phyloP scores from a whole-genome alignment of 139 green algal genomes.

The Zygnema circumcarinatum region DNA sequence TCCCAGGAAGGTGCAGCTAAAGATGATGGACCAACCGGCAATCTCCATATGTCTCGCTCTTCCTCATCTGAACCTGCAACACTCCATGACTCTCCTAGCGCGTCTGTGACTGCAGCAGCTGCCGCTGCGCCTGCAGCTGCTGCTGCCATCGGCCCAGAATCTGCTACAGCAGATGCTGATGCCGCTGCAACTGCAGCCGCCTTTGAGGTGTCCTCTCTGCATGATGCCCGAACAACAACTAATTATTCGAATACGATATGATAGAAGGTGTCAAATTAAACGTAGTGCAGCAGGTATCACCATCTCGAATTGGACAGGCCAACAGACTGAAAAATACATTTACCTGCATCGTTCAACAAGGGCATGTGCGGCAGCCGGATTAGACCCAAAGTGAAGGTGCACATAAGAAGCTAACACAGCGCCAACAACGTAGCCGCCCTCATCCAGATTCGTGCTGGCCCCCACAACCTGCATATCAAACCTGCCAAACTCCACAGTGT shows the following conservation, averaged over 20 bases:
- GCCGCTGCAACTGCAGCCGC: conserved; percentile 50
- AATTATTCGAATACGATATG: too few species aligned
- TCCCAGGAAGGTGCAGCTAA: not conserved
- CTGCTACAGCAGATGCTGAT: conserved; percentile 64
- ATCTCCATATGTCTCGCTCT: not conserved
- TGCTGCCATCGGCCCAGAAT: conserved; percentile 32
- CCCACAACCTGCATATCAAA: conserved; percentile 21
- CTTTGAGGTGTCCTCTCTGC: conserved; percentile 44
- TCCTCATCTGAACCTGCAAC: not conserved
- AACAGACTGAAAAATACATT: too few species aligned
- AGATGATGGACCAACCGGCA: not conserved
- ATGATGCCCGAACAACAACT: not conserved
- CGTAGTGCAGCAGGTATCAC: too few species aligned
- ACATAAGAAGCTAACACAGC: conserved; percentile 84
- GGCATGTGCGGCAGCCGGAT: conserved; percentile 65
- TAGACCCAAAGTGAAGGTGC: conserved; percentile 85
- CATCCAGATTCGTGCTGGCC: not conserved
- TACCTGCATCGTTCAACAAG: conserved; percentile 61
- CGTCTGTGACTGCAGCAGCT: conserved; percentile 9
- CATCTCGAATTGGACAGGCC: too few species aligned
- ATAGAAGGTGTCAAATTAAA: too few species aligned
- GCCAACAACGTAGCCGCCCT: conserved; percentile 77
- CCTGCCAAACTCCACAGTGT: conserved; percentile 34
- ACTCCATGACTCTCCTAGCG: not conserved
- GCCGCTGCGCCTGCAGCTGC: conserved; percentile 34